phyloP scores from a whole-genome alignment of 2,329 filamentous ascomycete species.

The Ascochyta lentis region DNA sequence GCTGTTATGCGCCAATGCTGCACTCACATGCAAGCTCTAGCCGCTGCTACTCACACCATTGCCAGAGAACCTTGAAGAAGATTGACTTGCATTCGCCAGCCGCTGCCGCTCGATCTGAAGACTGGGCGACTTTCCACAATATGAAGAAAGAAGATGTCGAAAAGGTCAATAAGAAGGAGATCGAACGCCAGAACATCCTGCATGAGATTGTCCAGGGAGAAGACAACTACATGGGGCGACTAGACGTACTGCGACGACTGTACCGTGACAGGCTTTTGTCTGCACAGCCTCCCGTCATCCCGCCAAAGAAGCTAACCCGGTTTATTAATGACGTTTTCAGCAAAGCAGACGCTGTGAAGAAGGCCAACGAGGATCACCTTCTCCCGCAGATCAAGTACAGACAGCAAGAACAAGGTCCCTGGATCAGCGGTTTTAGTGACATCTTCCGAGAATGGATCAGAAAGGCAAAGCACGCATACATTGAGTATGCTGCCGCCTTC shows the following conservation, averaged over 20 bases:
- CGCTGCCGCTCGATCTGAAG: conserved; percentile 69
- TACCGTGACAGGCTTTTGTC: conserved; percentile 81
- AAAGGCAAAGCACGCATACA: conserved; percentile 86
- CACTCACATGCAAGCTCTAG: conserved; percentile 73
- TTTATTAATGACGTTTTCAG: conserved; percentile 90
- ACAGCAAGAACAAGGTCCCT: conserved; percentile 95
- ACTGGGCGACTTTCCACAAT: conserved; percentile 90
- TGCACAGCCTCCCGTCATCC: conserved; percentile 80
- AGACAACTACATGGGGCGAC: conserved; percentile 86
- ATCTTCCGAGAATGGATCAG: conserved; percentile 98
- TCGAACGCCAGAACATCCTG: conserved; percentile 90
- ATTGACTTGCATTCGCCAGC: conserved; percentile 83
- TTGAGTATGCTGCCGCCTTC: conserved; percentile 89
- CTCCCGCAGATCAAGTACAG: conserved; percentile 94
- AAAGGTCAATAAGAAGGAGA: conserved; percentile 78
- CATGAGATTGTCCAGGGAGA: conserved; percentile 96
- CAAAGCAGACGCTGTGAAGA: conserved; percentile 84
- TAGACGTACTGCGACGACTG: conserved; percentile 82
- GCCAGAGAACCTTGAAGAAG: conserved; percentile 92
- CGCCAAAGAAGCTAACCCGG: conserved; percentile 75
- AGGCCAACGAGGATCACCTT: conserved; percentile 91
- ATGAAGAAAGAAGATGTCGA: conserved; percentile 79
- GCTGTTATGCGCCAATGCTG: conserved; percentile 87
- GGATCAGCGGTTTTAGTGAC: conserved; percentile 92
- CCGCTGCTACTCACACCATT: conserved; percentile 92